Evolutionary conservation across 345 rosid species (phyloP), one percentile per base, ranked within the genome.

Genomic region (Adansonia digitata): DNA sequence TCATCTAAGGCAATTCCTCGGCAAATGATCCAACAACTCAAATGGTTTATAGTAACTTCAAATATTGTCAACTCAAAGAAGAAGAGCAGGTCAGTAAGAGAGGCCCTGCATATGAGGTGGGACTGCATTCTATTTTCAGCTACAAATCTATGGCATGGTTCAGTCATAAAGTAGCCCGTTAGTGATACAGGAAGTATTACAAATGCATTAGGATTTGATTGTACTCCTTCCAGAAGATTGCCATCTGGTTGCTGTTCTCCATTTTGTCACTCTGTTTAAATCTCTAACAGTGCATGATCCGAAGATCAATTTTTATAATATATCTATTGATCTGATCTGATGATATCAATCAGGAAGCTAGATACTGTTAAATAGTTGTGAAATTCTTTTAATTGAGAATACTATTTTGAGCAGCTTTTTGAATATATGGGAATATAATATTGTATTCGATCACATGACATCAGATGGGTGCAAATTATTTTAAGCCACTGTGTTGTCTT

Each of bases 1-100:
- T 95, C 98, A 35, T 81, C 87, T 34, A 79, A 95, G 75, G 97
- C 86, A 72, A 94, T 91, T 80, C 97, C 97, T 51, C 87, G 85
- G n/a, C n/a, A n/a, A n/a, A n/a, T 59, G n/a, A n/a, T n/a, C n/a
- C n/a, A n/a, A n/a, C n/a, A n/a, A n/a, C n/a, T n/a, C n/a, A n/a
- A n/a, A n/a, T n/a, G 55, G 24, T 51, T 46, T 56, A 11, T 24
- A 56, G 61, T 56, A 51, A 51, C 9, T 24, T 34, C 5, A 2
- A 10, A 24, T 11, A 24, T 56, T n/a, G n/a, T n/a, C n/a, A n/a
- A n/a, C n/a, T n/a, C n/a, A n/a, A n/a, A n/a, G n/a, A n/a, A n/a
- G n/a, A n/a, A n/a, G n/a, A n/a, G n/a, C n/a, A n/a, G n/a, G n/a
- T 14, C 61, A 56, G 2, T 12, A 11, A 27, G 62, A 26, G 18